Base-by-base conservation (phyloP, 164 flowering plant species). In the Vitis cinerea region DNA sequence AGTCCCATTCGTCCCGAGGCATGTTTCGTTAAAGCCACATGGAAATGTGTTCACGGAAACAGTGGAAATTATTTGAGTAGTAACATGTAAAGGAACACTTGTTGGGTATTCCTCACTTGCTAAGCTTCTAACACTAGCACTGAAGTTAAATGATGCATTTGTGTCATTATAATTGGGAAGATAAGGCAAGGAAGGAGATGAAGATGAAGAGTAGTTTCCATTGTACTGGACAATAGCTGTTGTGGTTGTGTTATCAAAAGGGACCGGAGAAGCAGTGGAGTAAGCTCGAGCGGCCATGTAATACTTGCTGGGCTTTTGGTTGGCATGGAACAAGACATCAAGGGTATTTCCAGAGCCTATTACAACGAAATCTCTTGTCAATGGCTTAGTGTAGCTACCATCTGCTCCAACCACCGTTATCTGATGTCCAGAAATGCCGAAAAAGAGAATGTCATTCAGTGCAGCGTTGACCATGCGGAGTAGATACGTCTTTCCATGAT, bases 281-380 rank as follows among this genome's bases (percentile, higher is more conserved):
- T 70, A 82, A 4, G 72, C 70, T 17, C 73, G 67, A 4, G 78
- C 79, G 8, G 81, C 84, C 70, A 81, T 73, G 75, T 64, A 76
- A 31, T 83, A 83, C 23, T 23, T 69, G 8, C 48, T 48, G 0
- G 71, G 70, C 1, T 9, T 3, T 37, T 74, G 79, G 69, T 81
- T 69, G 8, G 83, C 69, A 0, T 48, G 4, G 7, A 82, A 8
- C 50, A 82, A 14, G 14, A 61, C 77, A 56, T 84, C 85, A 10
- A 78, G 48, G 44, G 87, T 56, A 29, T 84, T 79, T 1, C 87
- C 87, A 0, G 87, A 82, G 0, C 79, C 6, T 9, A 83, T 79
- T 3, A 61, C 51, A 2, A 83, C 67, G 65, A 59, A 74, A 16
- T 50, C 53, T n/a, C 60, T 61, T 29, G 52, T 60, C 1, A 75